A percentile compares a stretch with the other conserved stretches of the same genome.
phyloP scores from a whole-genome alignment of 1,284 basidiomycete species.

The Marasmius tenuissimus region DNA sequence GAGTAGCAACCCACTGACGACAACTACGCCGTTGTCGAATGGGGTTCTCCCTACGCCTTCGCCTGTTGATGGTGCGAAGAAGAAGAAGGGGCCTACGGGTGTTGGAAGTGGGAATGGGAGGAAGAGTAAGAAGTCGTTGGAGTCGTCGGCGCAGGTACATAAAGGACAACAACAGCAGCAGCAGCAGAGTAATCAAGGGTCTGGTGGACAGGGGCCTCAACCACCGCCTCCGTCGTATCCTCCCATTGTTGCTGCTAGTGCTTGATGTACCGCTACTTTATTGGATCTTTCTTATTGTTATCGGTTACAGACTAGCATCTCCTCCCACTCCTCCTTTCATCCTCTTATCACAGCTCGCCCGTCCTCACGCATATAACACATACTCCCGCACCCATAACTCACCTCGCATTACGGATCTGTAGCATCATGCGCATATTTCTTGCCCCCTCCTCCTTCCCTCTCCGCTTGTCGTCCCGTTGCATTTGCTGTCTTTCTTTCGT shows the following conservation, averaged over 20 bases:
- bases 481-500: too few relatives aligned
- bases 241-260: slow-evolving; percentile 54
- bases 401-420: too few relatives aligned
- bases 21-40: slow-evolving; percentile 14
- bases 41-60: not conserved
- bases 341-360: too few relatives aligned
- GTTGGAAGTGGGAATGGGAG: slow-evolving; percentile 40
- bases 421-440: too few relatives aligned
- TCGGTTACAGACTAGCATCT: too few relatives aligned
- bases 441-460: too few relatives aligned
- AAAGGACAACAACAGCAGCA: slow-evolving; percentile 10
- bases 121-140: slow-evolving; percentile 38
- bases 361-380: too few relatives aligned
- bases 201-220: slow-evolving; percentile 20
- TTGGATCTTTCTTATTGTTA: too few relatives aligned
- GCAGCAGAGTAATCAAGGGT: slow-evolving; percentile 23
- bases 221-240: slow-evolving; percentile 32
- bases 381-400: too few relatives aligned
- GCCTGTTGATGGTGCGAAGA: slow-evolving; percentile 13
- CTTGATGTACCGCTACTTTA: slow-evolving; percentile 23
- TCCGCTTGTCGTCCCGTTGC: too few relatives aligned
- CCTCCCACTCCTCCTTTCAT: too few relatives aligned
- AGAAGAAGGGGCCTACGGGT: slow-evolving; percentile 22
- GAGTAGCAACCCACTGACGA: not conserved
- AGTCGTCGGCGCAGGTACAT: slow-evolving; percentile 5